phyloP scores from a whole-genome alignment of 495 filamentous ascomycete species.

The Daldinia childiae region DNA sequence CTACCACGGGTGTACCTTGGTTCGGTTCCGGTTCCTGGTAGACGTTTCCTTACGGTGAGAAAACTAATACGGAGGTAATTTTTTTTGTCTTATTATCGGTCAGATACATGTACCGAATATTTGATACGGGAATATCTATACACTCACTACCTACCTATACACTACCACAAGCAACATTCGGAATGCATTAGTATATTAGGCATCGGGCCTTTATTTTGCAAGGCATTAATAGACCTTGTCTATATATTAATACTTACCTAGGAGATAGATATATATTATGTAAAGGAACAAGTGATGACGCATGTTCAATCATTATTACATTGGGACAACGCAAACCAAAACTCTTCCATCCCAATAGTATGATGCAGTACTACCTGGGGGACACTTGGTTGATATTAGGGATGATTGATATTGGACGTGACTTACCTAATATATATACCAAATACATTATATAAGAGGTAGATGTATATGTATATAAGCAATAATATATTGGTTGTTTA shows the following conservation, averaged over 20 bases:
- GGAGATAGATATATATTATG: neutral
- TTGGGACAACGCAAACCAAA: neutral
- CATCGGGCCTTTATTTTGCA: neutral
- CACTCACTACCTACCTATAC: neutral
- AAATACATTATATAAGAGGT: neutral
- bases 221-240: neutral
- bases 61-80: neutral
- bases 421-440: constrained; percentile 1
- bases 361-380: neutral
- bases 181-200: neutral
- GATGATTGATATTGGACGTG: neutral
- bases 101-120: constrained; percentile 1
- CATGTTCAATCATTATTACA: constrained; percentile 13
- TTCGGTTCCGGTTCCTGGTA: constrained; percentile 24
- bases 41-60: constrained; percentile 4
- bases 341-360: neutral
- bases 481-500: too few relatives aligned
- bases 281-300: constrained; percentile 9
- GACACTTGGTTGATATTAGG: neutral
- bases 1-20: constrained; percentile 6
- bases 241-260: neutral
- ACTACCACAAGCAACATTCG: neutral
- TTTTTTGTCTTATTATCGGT: neutral
- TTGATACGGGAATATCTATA: neutral
- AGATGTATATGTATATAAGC: too few relatives aligned